These are phyloP conservation scores for Flaveria bidentis DNA, from an alignment of 129 eudicot genomes.

Conservation along the genomic window DNA sequence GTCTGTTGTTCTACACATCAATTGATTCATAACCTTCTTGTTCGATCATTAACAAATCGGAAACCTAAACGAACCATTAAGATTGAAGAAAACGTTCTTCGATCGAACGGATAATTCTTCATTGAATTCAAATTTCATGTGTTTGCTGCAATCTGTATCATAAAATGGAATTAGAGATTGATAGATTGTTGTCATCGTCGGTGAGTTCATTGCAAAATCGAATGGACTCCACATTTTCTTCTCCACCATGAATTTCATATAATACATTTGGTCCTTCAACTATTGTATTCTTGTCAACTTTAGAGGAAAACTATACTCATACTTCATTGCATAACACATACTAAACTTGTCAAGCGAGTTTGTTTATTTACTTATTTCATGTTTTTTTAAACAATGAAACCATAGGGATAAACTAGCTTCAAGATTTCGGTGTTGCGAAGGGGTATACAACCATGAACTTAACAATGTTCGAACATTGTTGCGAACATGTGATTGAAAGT, in stretches of 20 bases:
- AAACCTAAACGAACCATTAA: slow-evolving; percentile 16
- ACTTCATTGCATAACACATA: no score
- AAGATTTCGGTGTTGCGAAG: no score
- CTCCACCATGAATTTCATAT: slow-evolving; percentile 29
- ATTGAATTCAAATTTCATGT: background rate
- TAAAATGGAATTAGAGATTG: no score
- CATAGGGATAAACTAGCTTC: no score
- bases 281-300: background rate
- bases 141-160: background rate
- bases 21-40: background rate
- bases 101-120: background rate
- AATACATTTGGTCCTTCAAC: slow-evolving; percentile 20
- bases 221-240: slow-evolving; percentile 30
- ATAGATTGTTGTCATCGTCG: no score
- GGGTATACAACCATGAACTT: no score
- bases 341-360: no score
- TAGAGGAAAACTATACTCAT: background rate
- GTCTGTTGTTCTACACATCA: slow-evolving; percentile 3
- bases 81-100: background rate
- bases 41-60: background rate
- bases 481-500: no score
- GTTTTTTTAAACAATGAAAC: no score
- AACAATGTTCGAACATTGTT: no score
- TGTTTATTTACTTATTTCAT: no score
- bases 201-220: background rate